A percentile compares a stretch with the other conserved stretches of the same genome.
Conservation (phyloP, 2,329 filamentous ascomycete species). For the Beauveria scarabaeidicola region DNA sequence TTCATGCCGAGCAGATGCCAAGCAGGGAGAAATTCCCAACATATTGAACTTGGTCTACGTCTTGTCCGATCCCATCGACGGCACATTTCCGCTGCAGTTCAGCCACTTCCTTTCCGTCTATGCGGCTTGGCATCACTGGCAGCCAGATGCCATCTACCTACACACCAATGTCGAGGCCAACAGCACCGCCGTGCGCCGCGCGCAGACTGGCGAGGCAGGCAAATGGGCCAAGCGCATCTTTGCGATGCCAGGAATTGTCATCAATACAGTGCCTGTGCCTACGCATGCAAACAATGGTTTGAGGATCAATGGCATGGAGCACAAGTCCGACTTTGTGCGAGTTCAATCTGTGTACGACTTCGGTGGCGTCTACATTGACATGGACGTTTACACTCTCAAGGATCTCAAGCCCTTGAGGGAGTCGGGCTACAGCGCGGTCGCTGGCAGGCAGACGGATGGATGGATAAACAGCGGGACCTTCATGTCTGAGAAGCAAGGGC, state of each 20-base stretch:
- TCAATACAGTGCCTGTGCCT: constrained; percentile 25
- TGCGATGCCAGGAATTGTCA: constrained; percentile 14
- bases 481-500: constrained; percentile 16
- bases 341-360: constrained; percentile 16
- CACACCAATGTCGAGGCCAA: constrained; percentile 19
- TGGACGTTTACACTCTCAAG: constrained; percentile 16
- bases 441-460: constrained; percentile 14
- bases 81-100: constrained; percentile 18
- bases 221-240: constrained; percentile 20
- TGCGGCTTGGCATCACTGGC: constrained; percentile 15
- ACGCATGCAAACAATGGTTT: constrained; percentile 13
- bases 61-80: constrained; percentile 12
- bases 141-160: constrained; percentile 18
- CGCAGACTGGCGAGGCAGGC: constrained; percentile 10
- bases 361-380: constrained; percentile 18
- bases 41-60: constrained; percentile 19
- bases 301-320: constrained; percentile 13
- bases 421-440: constrained; percentile 12
- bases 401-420: constrained; percentile 12
- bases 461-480: constrained; percentile 19
- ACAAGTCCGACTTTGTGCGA: constrained; percentile 18
- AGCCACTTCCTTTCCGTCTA: constrained; percentile 20
- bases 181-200: constrained; percentile 25
- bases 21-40: constrained; percentile 17
- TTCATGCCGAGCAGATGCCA: background rate